Base-by-base conservation (phyloP, 2,329 filamentous ascomycete genomes). In the Simplicillium aogashimaense region DNA sequence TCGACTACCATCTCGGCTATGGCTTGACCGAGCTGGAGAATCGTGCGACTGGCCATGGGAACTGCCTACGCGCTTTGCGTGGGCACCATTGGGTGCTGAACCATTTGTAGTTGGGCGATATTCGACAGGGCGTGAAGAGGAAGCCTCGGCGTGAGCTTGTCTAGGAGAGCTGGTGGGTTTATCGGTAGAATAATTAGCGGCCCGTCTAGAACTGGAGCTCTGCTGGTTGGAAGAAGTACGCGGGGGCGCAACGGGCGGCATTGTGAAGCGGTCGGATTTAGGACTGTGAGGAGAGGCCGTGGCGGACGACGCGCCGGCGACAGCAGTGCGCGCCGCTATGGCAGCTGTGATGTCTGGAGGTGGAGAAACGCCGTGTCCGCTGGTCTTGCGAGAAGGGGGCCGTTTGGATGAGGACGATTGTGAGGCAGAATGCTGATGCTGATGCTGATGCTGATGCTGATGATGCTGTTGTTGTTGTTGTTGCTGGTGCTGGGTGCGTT, bases 191-290 rank as follows among this genome's bases (percentile, higher is more conserved):
- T 70, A 63, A 13, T 65, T 56, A 30, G 59, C 20, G 9, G 20
- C 56, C 50, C 69, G 65, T 40, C 70, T 62, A 20, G 70, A 63
- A 48, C 54, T 63, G 13, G 65, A 56, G 49, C 55, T 50, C 46
- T 65, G 61, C 45, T 64, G 60, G 47, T 78, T 83, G 34, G 86
- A 92, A 12, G 88, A 94, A 7, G 85, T 89, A 54, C 88, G 78
- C 29, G 86, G 85, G 36, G 85, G 88, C 41, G 83, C 81, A 50
- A 86, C 72, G 17, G 85, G 82, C 39, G 83, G 78, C 65, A 73
- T 78, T 62, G 64, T 74, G 64, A 69, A 66, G 53, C 70, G 68
- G 52, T 73, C 71, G 45, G 69, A 64, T 25, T 25, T 25, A 9
- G 20, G 20, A 25, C 20, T 25, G 42, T 65, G 53, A 15, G 66